Conservation (phyloP, 148 eudicot genomes). For the Camellia granthamiana region DNA sequence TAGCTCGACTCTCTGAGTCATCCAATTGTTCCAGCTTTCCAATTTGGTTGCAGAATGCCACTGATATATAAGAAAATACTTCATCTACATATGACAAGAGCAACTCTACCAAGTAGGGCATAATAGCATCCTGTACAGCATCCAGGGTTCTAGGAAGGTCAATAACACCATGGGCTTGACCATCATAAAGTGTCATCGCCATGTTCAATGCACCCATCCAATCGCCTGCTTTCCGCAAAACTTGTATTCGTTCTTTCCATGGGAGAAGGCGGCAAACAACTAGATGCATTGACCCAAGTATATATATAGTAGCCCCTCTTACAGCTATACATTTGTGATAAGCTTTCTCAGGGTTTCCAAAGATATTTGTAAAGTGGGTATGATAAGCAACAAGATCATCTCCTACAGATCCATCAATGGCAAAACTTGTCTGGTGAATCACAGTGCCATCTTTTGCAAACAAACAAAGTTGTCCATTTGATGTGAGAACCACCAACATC, state of each 20-base stretch:
- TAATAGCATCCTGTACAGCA: conserved; percentile 60
- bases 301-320: conserved; percentile 78
- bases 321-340: conserved; percentile 80
- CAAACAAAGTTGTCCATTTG: conserved; percentile 74
- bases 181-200: conserved; percentile 90
- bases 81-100: conserved; percentile 84
- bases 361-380: conserved; percentile 65
- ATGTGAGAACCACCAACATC: conserved; percentile 87
- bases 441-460: conserved; percentile 79
- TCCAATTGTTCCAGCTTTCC: conserved; percentile 45
- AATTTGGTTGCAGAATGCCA: conserved; percentile 73
- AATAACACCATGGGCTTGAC: conserved; percentile 84
- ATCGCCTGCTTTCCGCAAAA: conserved; percentile 84
- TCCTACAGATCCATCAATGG: conserved; percentile 52
- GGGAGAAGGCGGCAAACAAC: conserved; percentile 79
- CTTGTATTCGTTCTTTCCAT: conserved; percentile 91
- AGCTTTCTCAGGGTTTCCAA: conserved; percentile 92
- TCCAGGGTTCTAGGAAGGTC: conserved; percentile 75
- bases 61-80: conserved; percentile 90
- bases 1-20: conserved; percentile 27
- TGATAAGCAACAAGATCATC: conserved; percentile 80
- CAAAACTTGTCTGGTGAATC: conserved; percentile 85
- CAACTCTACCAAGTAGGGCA: conserved; percentile 80
- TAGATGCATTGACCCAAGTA: conserved; percentile 75
- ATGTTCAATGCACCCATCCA: conserved; percentile 99